Evolutionary conservation across 2,329 filamentous ascomycete genomes (phyloP).

Genomic region (Diplodia mutila): DNA sequence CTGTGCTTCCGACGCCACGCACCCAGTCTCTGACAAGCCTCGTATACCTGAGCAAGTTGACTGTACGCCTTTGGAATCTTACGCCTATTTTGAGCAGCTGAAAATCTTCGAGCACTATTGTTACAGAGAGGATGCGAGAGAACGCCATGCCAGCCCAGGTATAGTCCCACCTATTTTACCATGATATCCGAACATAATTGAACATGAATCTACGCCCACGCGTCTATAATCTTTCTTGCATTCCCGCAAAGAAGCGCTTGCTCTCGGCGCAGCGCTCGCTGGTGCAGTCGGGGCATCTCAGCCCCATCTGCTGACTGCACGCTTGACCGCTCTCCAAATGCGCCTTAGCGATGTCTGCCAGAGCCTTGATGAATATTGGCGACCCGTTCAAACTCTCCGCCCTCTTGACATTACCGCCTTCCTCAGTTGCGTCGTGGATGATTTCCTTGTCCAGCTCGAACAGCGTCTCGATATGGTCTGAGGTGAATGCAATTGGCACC

Average conservation of each 20-base stretch:
- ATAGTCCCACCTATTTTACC: constrained; percentile 11
- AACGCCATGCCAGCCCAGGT: neutral
- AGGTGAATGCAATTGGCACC: constrained; percentile 96
- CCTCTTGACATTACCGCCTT: constrained; percentile 68
- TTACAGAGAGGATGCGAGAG: constrained; percentile 1
- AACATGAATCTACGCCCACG: neutral
- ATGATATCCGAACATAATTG: neutral
- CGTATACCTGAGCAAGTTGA: constrained; percentile 3
- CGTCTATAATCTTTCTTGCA: constrained; percentile 15
- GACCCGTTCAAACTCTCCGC: constrained; percentile 91
- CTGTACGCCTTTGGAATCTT: neutral
- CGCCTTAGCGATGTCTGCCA: constrained; percentile 82
- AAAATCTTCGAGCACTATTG: neutral
- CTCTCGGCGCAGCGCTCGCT: constrained; percentile 84
- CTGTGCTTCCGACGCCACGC: constrained; percentile 6
- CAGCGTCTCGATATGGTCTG: constrained; percentile 97
- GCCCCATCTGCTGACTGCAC: constrained; percentile 84
- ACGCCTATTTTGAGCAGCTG: constrained; percentile 14
- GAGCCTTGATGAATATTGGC: constrained; percentile 83
- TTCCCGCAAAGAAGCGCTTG: constrained; percentile 64
- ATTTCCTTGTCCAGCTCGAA: constrained; percentile 95
- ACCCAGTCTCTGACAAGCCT: constrained; percentile 10
- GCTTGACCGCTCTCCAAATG: constrained; percentile 72
- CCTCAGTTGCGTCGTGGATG: constrained; percentile 74
- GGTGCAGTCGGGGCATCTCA: constrained; percentile 91